These are phyloP conservation scores for Centaurea solstitialis DNA, from an alignment of 129 eudicot species.

Conservation along the genomic window DNA sequence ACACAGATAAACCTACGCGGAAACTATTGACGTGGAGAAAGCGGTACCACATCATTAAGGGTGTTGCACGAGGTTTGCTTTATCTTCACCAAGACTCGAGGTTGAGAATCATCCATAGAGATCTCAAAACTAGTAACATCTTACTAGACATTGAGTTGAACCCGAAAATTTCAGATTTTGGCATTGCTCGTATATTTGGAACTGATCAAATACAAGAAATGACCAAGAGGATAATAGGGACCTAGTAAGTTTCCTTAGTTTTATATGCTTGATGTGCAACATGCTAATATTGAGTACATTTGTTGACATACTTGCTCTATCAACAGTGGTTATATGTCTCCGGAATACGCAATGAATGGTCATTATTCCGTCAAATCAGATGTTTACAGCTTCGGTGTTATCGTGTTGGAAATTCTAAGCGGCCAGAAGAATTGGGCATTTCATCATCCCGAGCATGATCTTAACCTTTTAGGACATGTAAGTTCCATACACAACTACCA, in stretches of 20 bases:
- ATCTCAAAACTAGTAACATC: conserved; percentile 63
- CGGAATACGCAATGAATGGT: conserved; percentile 64
- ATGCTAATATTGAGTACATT: not conserved
- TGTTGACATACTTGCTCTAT: not conserved
- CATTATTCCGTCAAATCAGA: conserved; percentile 61
- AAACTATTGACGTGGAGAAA: conserved; percentile 48
- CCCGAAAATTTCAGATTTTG: conserved; percentile 69
- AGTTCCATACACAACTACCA: conserved; percentile 20
- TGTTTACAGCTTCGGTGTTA: conserved; percentile 61
- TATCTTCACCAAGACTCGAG: conserved; percentile 68
- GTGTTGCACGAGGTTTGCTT: conserved; percentile 57
- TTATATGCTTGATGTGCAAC: not conserved
- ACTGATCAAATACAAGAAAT: conserved; percentile 42
- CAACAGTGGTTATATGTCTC: conserved; percentile 72
- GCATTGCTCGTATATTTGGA: conserved; percentile 55
- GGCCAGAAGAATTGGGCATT: conserved; percentile 50
- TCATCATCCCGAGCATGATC: conserved; percentile 35
- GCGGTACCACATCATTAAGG: conserved; percentile 54
- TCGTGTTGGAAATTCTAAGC: conserved; percentile 54
- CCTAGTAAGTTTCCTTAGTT: conserved; percentile 38
- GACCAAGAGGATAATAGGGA: conserved; percentile 53
- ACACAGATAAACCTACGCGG: conserved; percentile 44
- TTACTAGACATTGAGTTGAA: conserved; percentile 55
- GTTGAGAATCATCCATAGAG: conserved; percentile 61
- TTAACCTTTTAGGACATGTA: conserved; percentile 49